Base-by-base conservation (phyloP, 345 rosid species). In the Clarkia xantiana region DNA sequence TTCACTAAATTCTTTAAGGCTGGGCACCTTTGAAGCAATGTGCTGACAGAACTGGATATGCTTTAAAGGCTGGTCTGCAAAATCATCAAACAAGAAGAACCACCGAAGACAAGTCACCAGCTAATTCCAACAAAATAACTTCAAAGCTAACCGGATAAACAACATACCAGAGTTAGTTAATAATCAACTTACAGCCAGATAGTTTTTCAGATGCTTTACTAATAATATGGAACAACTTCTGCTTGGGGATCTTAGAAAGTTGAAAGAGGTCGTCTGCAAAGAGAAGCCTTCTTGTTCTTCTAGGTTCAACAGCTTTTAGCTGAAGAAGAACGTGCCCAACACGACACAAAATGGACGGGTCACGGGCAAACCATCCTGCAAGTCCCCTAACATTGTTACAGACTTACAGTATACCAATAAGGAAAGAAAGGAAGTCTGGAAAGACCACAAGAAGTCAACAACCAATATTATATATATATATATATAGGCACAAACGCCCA, bases 221-320 rank as follows among this genome's bases (percentile, higher is more conserved):
- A 65, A 90, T 67, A 68, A 82, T 78, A 42, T 74, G 61, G 11
- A 77, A 63, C 3, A 74, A 74, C 68, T 79, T 90, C 54, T 64
- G 77, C 68, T 67, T 77, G 49, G 95, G 94, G 59, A 90, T 74
- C 69, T 79, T 76, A 54, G 78, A 79, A 58, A 90, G 81, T 72
- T 81, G 80, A 51, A 90, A 90, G 45, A 90, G 77, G 71, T 90
- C 97, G 56, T 86, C 94, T 7, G 95, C 86, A 59, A 82, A 82
- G 52, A 85, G 53, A 54, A 90, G 58, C 20, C 75, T 58, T 59
- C 82, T 79, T 42, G 61, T 55, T 61, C 79, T 82, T 61, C 62
- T 76, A 40, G 83, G 79, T 62, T 75, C 72, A 51, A 74, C 74
- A 9, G 70, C 60, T 53, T 81, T 82, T 48, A 82, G 65, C 51